These are phyloP conservation scores for Ceratocystis huliohia DNA, from an alignment of 2,329 filamentous ascomycete genomes.

Conservation along the genomic window DNA sequence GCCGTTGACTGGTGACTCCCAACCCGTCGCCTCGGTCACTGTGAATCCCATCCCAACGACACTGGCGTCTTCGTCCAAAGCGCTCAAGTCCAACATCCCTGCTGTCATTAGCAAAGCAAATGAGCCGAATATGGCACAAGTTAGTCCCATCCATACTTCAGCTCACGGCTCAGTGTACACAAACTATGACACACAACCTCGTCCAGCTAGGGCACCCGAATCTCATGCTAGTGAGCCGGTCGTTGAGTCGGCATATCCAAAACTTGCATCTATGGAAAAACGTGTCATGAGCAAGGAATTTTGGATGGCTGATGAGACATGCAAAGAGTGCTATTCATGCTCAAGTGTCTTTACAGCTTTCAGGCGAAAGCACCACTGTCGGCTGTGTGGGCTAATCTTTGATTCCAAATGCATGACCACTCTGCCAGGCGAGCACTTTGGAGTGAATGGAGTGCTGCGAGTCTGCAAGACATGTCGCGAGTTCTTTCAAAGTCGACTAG, in stretches of 20 bases:
- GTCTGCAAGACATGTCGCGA: constrained; percentile 88
- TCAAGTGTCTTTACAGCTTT: constrained; percentile 86
- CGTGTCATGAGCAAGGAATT: constrained; percentile 90
- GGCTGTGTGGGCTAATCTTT: constrained; percentile 95
- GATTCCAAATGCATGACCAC: constrained; percentile 90
- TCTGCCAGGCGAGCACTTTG: constrained; percentile 79
- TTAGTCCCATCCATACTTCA: constrained; percentile 43
- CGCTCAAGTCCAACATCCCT: constrained; percentile 34
- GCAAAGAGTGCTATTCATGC: constrained; percentile 92
- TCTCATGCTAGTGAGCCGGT: constrained; percentile 41
- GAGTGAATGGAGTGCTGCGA: constrained; percentile 68
- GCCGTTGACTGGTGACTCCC: constrained; percentile 23
- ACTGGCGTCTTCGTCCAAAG: constrained; percentile 29
- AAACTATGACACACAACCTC: constrained; percentile 36
- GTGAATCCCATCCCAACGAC: constrained; percentile 19
- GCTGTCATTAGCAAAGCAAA: constrained; percentile 41
- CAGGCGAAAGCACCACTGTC: constrained; percentile 89
- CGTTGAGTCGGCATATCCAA: constrained; percentile 46
- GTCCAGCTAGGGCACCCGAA: constrained; percentile 40
- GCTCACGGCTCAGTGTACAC: constrained; percentile 47
- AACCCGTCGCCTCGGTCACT: not conserved
- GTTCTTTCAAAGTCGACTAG: constrained; percentile 70
- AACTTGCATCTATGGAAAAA: constrained; percentile 61
- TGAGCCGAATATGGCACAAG: constrained; percentile 44
- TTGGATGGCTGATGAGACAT: constrained; percentile 98